Conservation (phyloP, 1,139 yeast genomes). For the Scheffersomyces segobiensis region DNA sequence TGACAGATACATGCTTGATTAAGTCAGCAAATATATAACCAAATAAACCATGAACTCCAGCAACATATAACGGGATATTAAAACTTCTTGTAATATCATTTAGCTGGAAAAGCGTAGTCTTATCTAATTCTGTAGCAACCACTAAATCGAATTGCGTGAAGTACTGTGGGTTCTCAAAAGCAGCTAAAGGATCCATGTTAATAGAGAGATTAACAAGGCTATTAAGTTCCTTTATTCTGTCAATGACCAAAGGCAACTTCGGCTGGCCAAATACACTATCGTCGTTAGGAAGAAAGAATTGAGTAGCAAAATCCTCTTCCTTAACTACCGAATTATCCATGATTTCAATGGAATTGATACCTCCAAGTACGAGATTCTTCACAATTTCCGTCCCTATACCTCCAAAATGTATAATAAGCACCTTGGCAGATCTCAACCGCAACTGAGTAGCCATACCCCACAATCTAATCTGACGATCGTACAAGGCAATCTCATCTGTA, state of each 20-base stretch:
- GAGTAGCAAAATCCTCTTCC: slow-evolving; percentile 71
- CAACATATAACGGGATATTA: slow-evolving; percentile 64
- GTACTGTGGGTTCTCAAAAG: slow-evolving; percentile 30
- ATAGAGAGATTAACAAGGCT: slow-evolving; percentile 64
- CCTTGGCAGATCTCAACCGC: slow-evolving; percentile 70
- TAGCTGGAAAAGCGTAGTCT: slow-evolving; percentile 39
- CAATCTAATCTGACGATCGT: slow-evolving; percentile 91
- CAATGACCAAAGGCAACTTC: slow-evolving; percentile 57
- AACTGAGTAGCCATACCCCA: slow-evolving; percentile 97
- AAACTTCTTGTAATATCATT: slow-evolving; percentile 57
- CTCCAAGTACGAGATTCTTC: slow-evolving; percentile 86
- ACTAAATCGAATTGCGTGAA: slow-evolving; percentile 67
- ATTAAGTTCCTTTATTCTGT: slow-evolving; percentile 68
- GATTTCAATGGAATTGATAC: slow-evolving; percentile 75
- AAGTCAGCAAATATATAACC: slow-evolving; percentile 84
- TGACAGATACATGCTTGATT: slow-evolving; percentile 55
- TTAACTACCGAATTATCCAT: slow-evolving; percentile 58
- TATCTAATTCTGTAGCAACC: slow-evolving; percentile 68
- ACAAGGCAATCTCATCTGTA: slow-evolving; percentile 82
- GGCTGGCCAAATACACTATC: slow-evolving; percentile 47
- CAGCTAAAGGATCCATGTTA: slow-evolving; percentile 34
- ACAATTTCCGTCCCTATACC: slow-evolving; percentile 78
- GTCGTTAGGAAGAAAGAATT: slow-evolving; percentile 70
- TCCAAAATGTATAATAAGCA: slow-evolving; percentile 67
- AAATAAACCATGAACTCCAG: slow-evolving; percentile 76